These are phyloP conservation scores for Arabidopsis hybrid DNA, from an alignment of 441 rosid species.

Conservation along the genomic window DNA sequence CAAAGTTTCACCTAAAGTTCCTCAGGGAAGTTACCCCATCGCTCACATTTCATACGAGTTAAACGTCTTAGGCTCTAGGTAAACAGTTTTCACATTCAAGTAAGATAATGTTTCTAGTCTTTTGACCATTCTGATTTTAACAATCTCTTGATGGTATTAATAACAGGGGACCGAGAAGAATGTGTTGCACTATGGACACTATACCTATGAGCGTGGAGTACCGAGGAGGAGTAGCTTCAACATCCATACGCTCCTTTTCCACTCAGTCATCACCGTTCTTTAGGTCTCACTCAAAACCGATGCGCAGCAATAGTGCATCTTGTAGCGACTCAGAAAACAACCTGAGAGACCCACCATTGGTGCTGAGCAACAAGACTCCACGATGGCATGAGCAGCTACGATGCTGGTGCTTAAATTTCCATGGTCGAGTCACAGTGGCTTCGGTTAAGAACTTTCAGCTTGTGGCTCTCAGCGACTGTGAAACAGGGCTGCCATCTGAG, in stretches of 20 bases:
- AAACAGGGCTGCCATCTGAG: slow-evolving; percentile 53
- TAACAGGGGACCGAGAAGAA: slow-evolving; percentile 75
- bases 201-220: slow-evolving; percentile 58
- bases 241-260: slow-evolving; percentile 40
- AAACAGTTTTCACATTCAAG: slow-evolving; percentile 20
- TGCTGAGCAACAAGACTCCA: slow-evolving; percentile 70
- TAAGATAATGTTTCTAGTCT: not conserved
- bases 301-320: slow-evolving; percentile 41
- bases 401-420: slow-evolving; percentile 82
- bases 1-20: slow-evolving; percentile 59
- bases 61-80: slow-evolving; percentile 76
- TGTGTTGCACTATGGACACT: slow-evolving; percentile 64
- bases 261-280: slow-evolving; percentile 53
- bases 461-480: slow-evolving; percentile 56
- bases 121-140: slow-evolving; percentile 1
- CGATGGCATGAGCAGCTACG: slow-evolving; percentile 82
- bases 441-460: slow-evolving; percentile 80
- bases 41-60: slow-evolving; percentile 70
- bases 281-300: slow-evolving; percentile 54
- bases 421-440: slow-evolving; percentile 76
- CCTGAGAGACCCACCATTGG: slow-evolving; percentile 50
- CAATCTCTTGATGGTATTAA: not conserved
- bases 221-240: slow-evolving; percentile 53
- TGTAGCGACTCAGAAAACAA: slow-evolving; percentile 44
- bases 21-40: slow-evolving; percentile 58